Base-by-base conservation (phyloP, 192 early-diverging fungal genomes). In the Umbelopsis sp. region DNA sequence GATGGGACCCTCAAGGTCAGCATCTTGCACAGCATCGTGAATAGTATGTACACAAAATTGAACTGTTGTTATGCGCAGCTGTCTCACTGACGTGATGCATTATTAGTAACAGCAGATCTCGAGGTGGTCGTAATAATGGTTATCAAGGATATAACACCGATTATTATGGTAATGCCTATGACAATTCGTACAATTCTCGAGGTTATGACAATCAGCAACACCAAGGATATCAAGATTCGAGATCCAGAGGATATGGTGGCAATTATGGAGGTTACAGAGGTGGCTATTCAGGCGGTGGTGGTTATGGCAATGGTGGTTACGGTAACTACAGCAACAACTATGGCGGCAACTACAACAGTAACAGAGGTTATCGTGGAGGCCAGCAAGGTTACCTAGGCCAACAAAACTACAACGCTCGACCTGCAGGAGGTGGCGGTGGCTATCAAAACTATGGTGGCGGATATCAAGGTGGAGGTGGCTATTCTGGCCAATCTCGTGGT, bases 1-100 rank as follows among this genome's bases (percentile, higher is more conserved):
- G 81, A 24, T 76, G 81, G 53, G 72, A 68, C 22, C 80, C 78
- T 66, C 74, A 75, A 65, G 71, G 72, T 24, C 71, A 80, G 12
- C 74, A 74, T 41, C 43, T 75, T 50, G 78, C 72, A 38, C 68
- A 75, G 68, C 75, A 75, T 38, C 69, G 78, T 22, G 70, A 75
- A 44, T 69, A 65, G 72, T 79, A 71, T 62, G 77, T 74, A 31
- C n/a, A 10, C 22, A 8, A 59, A 41, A 2, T 56, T 51, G 24
- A 1, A 62, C 20, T 10, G 53, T 53, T 68, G 21, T 56, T 10
- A 56, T 21, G 7, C 47, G 47, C 10, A 49, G 47, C 32, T 72
- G 49, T 32, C 51, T 77, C n/a, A 75, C 34, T 66, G 74, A 50
- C 75, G 80, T 69, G 56, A 51, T 51, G 50, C 70, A 31, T 74